phyloP scores from a whole-genome alignment of 345 rosid genomes.

The Boechera retrofracta region DNA sequence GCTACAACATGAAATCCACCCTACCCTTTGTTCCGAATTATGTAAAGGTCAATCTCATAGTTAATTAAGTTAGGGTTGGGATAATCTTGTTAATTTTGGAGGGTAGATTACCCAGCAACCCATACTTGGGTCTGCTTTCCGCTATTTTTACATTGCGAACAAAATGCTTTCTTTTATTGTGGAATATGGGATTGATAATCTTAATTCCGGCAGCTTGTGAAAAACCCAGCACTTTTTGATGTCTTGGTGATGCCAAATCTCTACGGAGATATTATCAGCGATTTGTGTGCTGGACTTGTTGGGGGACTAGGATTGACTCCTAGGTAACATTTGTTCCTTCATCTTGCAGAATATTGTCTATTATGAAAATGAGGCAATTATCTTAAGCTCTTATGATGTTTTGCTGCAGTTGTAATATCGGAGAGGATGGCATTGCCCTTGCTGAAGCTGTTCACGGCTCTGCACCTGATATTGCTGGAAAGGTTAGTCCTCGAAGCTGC shows the following conservation, averaged over 20 bases:
- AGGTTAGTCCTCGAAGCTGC: conserved; percentile 56
- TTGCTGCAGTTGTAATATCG: conserved; percentile 81
- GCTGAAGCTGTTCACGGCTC: conserved; percentile 99
- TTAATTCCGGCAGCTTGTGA: conserved; percentile 74
- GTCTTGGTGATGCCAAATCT: conserved; percentile 99
- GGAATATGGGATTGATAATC: conserved; percentile 21
- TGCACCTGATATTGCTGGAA: conserved; percentile 99
- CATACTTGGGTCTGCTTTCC: neutral
- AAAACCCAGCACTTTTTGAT: conserved; percentile 92
- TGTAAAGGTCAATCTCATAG: neutral
- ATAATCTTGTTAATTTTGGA: neutral
- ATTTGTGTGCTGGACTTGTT: conserved; percentile 93
- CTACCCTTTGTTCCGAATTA: conserved; percentile 5
- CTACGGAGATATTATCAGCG: conserved; percentile 98
- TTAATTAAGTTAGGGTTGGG: neutral
- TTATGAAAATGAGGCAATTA: conserved; percentile 20
- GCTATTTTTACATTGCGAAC: neutral
- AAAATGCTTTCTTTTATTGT: conserved; percentile 6
- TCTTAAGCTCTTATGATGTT: conserved; percentile 28
- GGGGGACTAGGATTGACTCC: conserved; percentile 99
- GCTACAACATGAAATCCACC: conserved; percentile 28
- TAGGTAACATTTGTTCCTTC: conserved; percentile 54
- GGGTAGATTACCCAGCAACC: neutral
- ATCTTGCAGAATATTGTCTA: neutral
- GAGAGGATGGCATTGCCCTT: conserved; percentile 94